These are phyloP conservation scores for Croton setiger DNA, from an alignment of 441 rosid species.

Conservation along the genomic window DNA sequence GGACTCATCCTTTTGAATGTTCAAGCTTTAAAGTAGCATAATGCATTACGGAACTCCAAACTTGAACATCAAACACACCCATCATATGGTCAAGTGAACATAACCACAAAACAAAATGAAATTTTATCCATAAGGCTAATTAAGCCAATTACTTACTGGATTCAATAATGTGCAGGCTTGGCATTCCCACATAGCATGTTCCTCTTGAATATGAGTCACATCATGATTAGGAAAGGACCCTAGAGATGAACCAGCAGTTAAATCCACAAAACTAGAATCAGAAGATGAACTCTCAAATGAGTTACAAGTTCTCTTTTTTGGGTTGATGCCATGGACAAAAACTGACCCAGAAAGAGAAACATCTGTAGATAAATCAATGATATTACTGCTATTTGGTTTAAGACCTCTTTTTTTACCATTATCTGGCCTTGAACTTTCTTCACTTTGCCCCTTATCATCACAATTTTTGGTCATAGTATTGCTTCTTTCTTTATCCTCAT, in stretches of 20 bases:
- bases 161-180: constrained; percentile 69
- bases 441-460: constrained; percentile 16
- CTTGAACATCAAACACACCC: neutral
- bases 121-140: neutral
- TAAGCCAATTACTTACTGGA: constrained; percentile 55
- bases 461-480: constrained; percentile 28
- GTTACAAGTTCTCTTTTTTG: constrained; percentile 30
- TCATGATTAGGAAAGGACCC: constrained; percentile 22
- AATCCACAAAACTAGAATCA: constrained; percentile 22
- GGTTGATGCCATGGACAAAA: constrained; percentile 18
- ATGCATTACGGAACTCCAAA: neutral
- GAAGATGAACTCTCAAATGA: constrained; percentile 14
- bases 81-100: neutral
- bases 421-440: constrained; percentile 20
- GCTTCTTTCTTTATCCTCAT: constrained; percentile 40
- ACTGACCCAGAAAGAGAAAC: constrained; percentile 23
- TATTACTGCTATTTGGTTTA: constrained; percentile 26
- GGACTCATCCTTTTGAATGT: too few species aligned
- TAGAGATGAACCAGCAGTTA: constrained; percentile 27
- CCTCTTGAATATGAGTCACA: constrained; percentile 23
- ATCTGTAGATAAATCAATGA: constrained; percentile 42
- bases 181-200: constrained; percentile 64
- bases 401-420: constrained; percentile 42
- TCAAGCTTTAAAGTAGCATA: constrained; percentile 1
- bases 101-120: neutral